Base-by-base conservation (phyloP, 192 early-diverging fungal species). In the Rhizoclosmatium sp. region DNA sequence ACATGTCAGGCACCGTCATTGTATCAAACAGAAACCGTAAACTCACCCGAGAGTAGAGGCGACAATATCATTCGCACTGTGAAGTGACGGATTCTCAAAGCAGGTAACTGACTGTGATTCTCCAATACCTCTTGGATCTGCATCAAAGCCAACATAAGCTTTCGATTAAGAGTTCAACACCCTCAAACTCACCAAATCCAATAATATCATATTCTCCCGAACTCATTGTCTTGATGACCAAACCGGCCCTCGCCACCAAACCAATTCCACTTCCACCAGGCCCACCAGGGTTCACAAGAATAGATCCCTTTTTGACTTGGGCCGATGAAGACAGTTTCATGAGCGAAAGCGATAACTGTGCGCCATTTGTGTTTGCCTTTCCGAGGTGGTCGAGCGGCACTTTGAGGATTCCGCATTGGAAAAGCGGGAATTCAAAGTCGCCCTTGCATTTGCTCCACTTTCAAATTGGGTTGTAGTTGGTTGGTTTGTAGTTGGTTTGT, bases 91-190 rank as follows among this genome's bases (percentile, higher is more conserved):
- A 21, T 23, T 47, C 21, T 49, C 9, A 64, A 65, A 78, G 81
- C 81, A 82, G 5, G 51, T 69, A 31, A 87, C 44, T 1, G 86
- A 74, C 3, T 59, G 21, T 47, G 73, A 80, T 31, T 74, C 49
- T 3, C 80, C 83, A 39, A 84, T 70, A 21, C 86, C 86, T 44
- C 86, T 70, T 21, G 86, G 86, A 59, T 87, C 86, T 68, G 80
- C 84, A 4, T 12, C 80, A 80, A 68, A 87, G 71, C 19, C 81
- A 54, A 58, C 85, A 82, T 67, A 58, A 23, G 71, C 16, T 21
- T 49, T 59, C 51, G 5, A 54, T 31, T 16, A 3, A 19, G 54
- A 31, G n/a, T 39, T 9, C n/a, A 47, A 54, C 9, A 54, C 16
- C 9, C 9, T 16, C 21, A 31, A 21, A 42, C 16, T 54, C 16